Percentiles rank a stretch among this genome's conserved stretches.
Conservation (phyloP, 306 rosid genomes). For the Pyrus bretschneideri region DNA sequence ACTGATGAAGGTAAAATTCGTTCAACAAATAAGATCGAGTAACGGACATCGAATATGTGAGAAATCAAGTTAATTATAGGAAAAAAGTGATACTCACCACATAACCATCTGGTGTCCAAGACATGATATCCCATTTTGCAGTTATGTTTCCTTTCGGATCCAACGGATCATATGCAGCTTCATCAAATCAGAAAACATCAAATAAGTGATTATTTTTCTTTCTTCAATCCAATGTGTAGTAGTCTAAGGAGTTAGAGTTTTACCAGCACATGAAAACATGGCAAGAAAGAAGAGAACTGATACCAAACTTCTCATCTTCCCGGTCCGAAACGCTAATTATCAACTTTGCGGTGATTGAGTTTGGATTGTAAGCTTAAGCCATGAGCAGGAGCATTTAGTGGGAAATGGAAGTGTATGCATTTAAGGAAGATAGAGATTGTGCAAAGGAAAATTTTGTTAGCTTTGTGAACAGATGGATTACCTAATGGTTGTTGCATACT, state of each 20-base stretch:
- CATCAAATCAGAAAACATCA: constrained; percentile 6
- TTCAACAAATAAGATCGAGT: neutral
- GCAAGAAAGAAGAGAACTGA: constrained; percentile 40
- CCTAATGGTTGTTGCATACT: constrained; percentile 55
- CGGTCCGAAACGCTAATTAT: neutral
- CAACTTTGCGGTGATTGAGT: neutral
- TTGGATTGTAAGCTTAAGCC: neutral
- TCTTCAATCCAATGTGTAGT: neutral
- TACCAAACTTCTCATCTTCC: constrained; percentile 41
- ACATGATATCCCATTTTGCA: constrained; percentile 84
- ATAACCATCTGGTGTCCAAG: constrained; percentile 94
- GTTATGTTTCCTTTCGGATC: constrained; percentile 93
- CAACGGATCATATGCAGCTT: constrained; percentile 85
- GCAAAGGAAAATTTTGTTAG: constrained; percentile 14
- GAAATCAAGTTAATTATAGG: neutral
- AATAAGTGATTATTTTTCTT: neutral
- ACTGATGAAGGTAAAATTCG: neutral
- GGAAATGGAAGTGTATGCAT: constrained; percentile 8
- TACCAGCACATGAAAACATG: constrained; percentile 53
- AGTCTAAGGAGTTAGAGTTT: neutral
- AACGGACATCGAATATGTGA: no score
- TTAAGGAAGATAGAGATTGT: constrained; percentile 14
- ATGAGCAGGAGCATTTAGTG: neutral
- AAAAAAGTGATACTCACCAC: constrained; percentile 41
- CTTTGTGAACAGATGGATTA: constrained; percentile 24